Percentiles rank a stretch among this genome's conserved stretches.
Evolutionary conservation across 2,329 filamentous ascomycete species (phyloP).

Genomic region (Microcyclospora tardicrescens): DNA sequence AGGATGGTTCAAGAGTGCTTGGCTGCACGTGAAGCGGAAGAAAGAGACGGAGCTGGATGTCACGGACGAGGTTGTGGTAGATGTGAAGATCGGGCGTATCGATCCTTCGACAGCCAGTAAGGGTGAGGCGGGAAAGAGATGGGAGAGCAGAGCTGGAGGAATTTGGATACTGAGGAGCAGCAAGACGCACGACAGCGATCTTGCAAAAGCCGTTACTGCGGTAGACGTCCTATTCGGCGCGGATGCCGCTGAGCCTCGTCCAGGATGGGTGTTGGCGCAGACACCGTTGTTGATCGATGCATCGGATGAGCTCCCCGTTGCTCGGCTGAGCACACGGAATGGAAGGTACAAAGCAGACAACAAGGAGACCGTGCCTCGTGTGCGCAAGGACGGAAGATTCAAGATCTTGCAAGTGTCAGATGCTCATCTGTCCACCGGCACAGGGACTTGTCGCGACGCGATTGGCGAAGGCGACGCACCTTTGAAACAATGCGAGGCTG

Average conservation of each 20-base stretch:
- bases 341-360: slow-evolving; percentile 52
- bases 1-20: slow-evolving; percentile 63
- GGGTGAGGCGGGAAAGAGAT: slow-evolving; percentile 44
- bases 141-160: slow-evolving; percentile 66
- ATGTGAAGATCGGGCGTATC: slow-evolving; percentile 60
- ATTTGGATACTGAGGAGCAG: slow-evolving; percentile 70
- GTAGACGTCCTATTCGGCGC: slow-evolving; percentile 81
- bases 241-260: slow-evolving; percentile 79
- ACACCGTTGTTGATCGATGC: slow-evolving; percentile 59
- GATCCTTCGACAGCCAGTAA: slow-evolving; percentile 26
- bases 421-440: slow-evolving; percentile 80
- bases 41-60: slow-evolving; percentile 68
- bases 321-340: slow-evolving; percentile 65
- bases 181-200: slow-evolving; percentile 62
- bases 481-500: slow-evolving; percentile 62
- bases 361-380: slow-evolving; percentile 56
- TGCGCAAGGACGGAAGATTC: slow-evolving; percentile 82
- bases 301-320: slow-evolving; percentile 48
- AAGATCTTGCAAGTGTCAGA: slow-evolving; percentile 97
- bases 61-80: slow-evolving; percentile 67
- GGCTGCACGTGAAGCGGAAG: slow-evolving; percentile 70
- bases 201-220: slow-evolving; percentile 60
- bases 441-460: slow-evolving; percentile 76
- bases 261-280: slow-evolving; percentile 69
- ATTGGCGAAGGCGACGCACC: slow-evolving; percentile 36